A percentile compares a stretch with the other conserved stretches of the same genome.
phyloP scores from a whole-genome alignment of 2,329 filamentous ascomycete species.

The Arthrobotrys iridis region DNA sequence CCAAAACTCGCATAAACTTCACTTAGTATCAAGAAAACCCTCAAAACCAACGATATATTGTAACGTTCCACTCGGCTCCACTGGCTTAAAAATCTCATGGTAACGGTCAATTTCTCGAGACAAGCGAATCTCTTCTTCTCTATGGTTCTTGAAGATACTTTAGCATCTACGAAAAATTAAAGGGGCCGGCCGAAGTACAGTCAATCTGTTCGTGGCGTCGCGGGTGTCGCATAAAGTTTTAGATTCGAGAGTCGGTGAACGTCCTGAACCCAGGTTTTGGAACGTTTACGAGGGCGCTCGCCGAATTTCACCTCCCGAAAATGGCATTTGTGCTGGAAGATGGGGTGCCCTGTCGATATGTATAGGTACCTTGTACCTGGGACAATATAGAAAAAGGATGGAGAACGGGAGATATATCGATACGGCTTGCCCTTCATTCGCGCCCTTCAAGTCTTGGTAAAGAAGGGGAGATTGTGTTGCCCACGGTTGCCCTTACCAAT shows the following conservation, averaged over 20 bases:
- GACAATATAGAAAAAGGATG: background rate
- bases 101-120: background rate
- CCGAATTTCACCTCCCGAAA: slow-evolving; percentile 41
- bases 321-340: slow-evolving; percentile 1
- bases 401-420: slow-evolving; percentile 17
- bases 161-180: background rate
- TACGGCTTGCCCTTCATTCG: slow-evolving; percentile 18
- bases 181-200: background rate
- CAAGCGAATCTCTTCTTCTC: background rate
- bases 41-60: slow-evolving; percentile 8
- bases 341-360: background rate
- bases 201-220: slow-evolving; percentile 10
- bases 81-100: background rate
- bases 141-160: background rate
- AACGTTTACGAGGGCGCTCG: slow-evolving; percentile 21
- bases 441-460: slow-evolving; percentile 20
- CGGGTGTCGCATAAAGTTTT: slow-evolving; percentile 43
- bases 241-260: slow-evolving; percentile 10
- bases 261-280: background rate
- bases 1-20: background rate
- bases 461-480: slow-evolving; percentile 20
- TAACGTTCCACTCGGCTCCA: slow-evolving; percentile 6
- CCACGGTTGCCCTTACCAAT: slow-evolving; percentile 33
- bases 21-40: slow-evolving; percentile 13
- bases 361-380: slow-evolving; percentile 35